These are phyloP conservation scores for Ambrosia artemisiifolia DNA, from an alignment of 129 eudicot genomes.

Conservation along the genomic window DNA sequence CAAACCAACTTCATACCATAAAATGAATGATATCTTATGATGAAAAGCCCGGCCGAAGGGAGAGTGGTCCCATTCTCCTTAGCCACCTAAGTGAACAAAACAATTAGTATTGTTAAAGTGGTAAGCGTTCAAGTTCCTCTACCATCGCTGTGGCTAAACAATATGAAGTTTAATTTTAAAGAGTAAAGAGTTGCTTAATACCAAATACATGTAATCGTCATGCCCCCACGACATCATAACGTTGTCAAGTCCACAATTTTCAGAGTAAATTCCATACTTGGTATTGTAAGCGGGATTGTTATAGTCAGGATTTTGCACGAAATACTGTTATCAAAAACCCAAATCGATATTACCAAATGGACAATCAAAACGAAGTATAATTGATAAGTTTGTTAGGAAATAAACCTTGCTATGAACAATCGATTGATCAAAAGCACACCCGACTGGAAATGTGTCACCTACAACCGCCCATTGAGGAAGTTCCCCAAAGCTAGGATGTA, in stretches of 20 bases:
- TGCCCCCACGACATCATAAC: slow-evolving; percentile 95
- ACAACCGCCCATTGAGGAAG: slow-evolving; percentile 99
- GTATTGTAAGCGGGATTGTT: slow-evolving; percentile 62
- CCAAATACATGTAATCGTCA: slow-evolving; percentile 96
- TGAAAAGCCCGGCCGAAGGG: slow-evolving; percentile 89
- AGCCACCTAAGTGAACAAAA: slow-evolving; percentile 52
- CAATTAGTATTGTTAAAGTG: not conserved
- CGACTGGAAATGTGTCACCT: slow-evolving; percentile 88
- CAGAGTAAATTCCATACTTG: slow-evolving; percentile 57
- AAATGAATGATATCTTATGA: slow-evolving; percentile 81
- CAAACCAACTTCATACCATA: slow-evolving; percentile 45
- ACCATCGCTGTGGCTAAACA: too few species aligned
- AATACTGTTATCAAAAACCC: slow-evolving; percentile 41
- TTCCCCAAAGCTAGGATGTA: slow-evolving; percentile 71
- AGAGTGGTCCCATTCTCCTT: slow-evolving; percentile 65
- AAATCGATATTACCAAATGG: not conserved
- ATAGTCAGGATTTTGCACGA: slow-evolving; percentile 63
- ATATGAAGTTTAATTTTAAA: not conserved
- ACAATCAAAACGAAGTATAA: not conserved
- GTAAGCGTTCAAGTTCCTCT: too few species aligned
- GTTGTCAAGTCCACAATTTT: slow-evolving; percentile 79
- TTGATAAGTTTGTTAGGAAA: not conserved
- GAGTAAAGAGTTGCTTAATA: slow-evolving; percentile 10
- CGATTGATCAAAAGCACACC: slow-evolving; percentile 81
- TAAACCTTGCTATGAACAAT: slow-evolving; percentile 80